Evolutionary conservation across 202 grass and related monocot genomes (phyloP).

Genomic region (Schoenoplectus triqueter): DNA sequence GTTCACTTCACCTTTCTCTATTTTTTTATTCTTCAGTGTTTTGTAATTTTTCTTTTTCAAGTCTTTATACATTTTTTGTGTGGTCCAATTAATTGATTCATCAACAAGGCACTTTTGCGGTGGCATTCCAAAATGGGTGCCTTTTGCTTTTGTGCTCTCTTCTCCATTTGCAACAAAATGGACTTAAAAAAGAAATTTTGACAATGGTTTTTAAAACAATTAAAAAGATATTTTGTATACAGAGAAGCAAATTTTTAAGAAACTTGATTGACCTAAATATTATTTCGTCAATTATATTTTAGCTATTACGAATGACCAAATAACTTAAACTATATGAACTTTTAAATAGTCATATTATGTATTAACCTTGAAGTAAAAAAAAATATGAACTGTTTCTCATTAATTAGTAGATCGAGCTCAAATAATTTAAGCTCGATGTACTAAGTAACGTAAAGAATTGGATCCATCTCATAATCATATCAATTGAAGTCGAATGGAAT

Average conservation of each 20-base stretch:
- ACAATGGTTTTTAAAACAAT: too few species aligned
- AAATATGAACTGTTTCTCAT: too few species aligned
- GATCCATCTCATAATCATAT: background rate
- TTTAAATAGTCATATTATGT: background rate
- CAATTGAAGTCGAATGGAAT: background rate
- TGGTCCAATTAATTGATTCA: conserved; percentile 29
- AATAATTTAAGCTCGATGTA: too few species aligned
- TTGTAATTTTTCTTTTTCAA: conserved; percentile 13
- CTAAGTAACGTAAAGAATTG: background rate
- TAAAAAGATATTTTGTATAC: background rate
- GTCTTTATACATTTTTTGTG: conserved; percentile 21
- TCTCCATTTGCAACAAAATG: conserved; percentile 19
- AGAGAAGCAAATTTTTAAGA: background rate
- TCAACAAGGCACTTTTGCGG: conserved; percentile 33
- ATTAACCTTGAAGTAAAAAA: too few species aligned
- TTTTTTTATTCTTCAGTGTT: conserved; percentile 10
- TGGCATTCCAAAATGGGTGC: conserved; percentile 32
- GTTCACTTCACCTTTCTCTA: background rate
- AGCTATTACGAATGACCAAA: background rate
- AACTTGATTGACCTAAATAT: background rate
- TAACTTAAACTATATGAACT: background rate
- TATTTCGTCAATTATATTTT: background rate
- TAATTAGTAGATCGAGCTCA: too few species aligned
- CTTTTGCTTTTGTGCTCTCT: conserved; percentile 15
- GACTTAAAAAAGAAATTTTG: background rate